These are phyloP conservation scores for Botrytis hyacinthi DNA, from an alignment of 2,329 filamentous ascomycete genomes.

Conservation along the genomic window DNA sequence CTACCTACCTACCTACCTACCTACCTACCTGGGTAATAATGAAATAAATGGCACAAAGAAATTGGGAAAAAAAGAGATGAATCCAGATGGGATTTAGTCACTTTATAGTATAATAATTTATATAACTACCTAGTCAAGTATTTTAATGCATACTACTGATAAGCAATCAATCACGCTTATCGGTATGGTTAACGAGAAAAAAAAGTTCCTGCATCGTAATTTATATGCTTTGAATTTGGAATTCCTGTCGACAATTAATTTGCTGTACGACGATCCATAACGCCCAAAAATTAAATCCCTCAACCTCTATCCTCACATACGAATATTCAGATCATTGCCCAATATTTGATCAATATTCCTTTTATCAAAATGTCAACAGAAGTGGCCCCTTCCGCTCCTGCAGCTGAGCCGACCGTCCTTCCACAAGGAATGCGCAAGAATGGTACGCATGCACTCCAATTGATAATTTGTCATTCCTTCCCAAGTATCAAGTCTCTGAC, in stretches of 20 bases:
- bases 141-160: not conserved
- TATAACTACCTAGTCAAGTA: not conserved
- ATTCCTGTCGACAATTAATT: not conserved
- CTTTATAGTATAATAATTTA: not conserved
- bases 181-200: not conserved
- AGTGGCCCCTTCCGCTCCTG: constrained; percentile 22
- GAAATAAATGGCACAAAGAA: not conserved
- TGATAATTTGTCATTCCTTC: not conserved
- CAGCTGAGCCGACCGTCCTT: not conserved
- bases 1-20: too few relatives aligned
- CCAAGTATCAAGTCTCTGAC: not conserved
- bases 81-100: not conserved
- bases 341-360: not conserved
- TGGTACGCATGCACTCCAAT: constrained; percentile 51
- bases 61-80: not conserved
- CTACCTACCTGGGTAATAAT: not conserved
- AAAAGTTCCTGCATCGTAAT: constrained; percentile 10
- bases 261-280: not conserved
- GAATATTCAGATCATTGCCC: not conserved
- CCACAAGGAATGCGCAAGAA: constrained; percentile 72
- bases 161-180: constrained; percentile 2
- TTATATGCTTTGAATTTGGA: not conserved
- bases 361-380: constrained; percentile 31
- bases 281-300: not conserved
- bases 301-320: too few relatives aligned